These are phyloP conservation scores for Chaetomiaceae sp. DNA, from an alignment of 2,329 filamentous ascomycete species.

Conservation along the genomic window DNA sequence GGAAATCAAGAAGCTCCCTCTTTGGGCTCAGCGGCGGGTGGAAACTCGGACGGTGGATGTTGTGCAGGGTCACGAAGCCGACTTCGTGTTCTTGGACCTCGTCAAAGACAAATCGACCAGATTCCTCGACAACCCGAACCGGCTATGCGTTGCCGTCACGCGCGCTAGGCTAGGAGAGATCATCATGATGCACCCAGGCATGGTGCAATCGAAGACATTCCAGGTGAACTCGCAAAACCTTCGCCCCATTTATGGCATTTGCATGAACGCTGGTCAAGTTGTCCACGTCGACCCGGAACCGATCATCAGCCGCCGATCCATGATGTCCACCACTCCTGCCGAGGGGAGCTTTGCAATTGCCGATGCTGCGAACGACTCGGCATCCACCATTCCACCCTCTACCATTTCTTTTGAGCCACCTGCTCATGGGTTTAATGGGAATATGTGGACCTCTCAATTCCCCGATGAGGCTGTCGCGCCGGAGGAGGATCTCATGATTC, in stretches of 20 bases:
- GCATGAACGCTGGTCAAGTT: slow-evolving; percentile 5
- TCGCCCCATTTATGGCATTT: background rate
- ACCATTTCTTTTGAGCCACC: too few species aligned
- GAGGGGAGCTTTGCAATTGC: too few species aligned
- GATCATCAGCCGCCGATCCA: background rate
- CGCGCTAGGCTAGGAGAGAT: slow-evolving; percentile 43
- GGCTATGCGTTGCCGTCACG: slow-evolving; percentile 45
- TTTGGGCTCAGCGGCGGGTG: slow-evolving; percentile 31
- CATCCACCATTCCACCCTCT: too few species aligned
- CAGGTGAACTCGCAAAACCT: background rate
- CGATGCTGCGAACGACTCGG: too few species aligned
- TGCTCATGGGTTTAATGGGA: too few species aligned
- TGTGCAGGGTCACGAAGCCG: slow-evolving; percentile 45
- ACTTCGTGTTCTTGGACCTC: slow-evolving; percentile 45
- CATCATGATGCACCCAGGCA: slow-evolving; percentile 40
- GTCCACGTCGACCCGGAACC: background rate
- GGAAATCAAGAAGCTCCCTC: slow-evolving; percentile 25
- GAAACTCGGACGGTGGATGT: slow-evolving; percentile 43
- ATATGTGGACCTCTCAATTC: too few species aligned
- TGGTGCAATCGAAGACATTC: slow-evolving; percentile 23
- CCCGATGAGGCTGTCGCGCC: too few species aligned
- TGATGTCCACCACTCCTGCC: too few species aligned
- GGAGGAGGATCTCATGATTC: too few species aligned
- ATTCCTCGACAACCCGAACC: slow-evolving; percentile 42
- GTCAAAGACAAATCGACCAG: slow-evolving; percentile 37